Evolutionary conservation across 2,329 filamentous ascomycete species (phyloP), one percentile per base, ranked within the genome.

Genomic region (Fusarium haematococcum): DNA sequence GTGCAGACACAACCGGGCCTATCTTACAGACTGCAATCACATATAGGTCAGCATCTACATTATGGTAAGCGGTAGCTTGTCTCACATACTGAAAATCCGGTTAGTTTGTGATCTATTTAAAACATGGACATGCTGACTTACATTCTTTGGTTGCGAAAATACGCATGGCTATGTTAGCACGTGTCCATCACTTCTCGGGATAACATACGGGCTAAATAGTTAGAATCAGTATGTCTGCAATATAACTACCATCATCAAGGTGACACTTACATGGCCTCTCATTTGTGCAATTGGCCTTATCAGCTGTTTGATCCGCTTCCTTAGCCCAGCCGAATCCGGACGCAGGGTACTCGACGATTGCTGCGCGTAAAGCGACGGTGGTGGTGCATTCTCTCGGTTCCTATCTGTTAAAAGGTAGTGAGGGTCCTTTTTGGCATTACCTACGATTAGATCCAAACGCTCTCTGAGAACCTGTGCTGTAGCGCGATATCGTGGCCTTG

Each of bases 201-300:
- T 6, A 13, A 52, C 48, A n/a, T 52, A 52, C 48, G 16, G 48
- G 16, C 48, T 52, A 16, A 11, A 6, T 30, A 13, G 25, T 6
- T n/a, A 52, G 48, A 13, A 10, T 56, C 50, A 33, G 50, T 5
- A 4, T 32, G 16, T 9, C 23, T 14, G 11, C 5, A 20, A 14
- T 18, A 52, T n/a, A 4, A 11, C 48, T 7, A 2, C 4, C 9
- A 11, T 30, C 16, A 30, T 30, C 25, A n/a, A 52, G 10, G 1
- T 52, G 3, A 7, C 25, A 35, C 63, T 62, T 11, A 54, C 56
- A 25, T 66, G 60, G 39, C 45, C 64, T 63, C 33, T 66, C 64
- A 66, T 66, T 30, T 66, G 64, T 7, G 45, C 45, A 23, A 50
- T 25, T 16, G 45, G 39, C 13, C 43, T n/a, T 25, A n/a, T 16